Conservation (phyloP, 2,329 filamentous ascomycete species). For the Stachybotrys echinatus region DNA sequence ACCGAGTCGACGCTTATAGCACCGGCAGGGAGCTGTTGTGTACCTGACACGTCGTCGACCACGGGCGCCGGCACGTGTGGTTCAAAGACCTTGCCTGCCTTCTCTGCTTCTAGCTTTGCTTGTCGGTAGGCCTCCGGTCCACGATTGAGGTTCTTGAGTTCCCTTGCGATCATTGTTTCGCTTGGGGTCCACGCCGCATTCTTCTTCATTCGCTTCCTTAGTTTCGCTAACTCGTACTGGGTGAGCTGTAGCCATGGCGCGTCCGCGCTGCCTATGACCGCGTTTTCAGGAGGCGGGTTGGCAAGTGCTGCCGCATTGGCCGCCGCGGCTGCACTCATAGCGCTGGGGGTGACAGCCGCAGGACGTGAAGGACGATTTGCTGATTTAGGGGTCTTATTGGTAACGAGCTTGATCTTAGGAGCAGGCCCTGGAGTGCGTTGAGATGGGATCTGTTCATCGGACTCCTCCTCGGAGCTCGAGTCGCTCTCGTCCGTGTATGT, state of each 20-base stretch:
- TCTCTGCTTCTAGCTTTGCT: conserved; percentile 61
- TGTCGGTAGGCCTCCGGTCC: conserved; percentile 57
- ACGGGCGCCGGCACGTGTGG: conserved; percentile 25
- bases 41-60: conserved; percentile 45
- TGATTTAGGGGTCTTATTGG: conserved; percentile 34
- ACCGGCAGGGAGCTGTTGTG: conserved; percentile 50
- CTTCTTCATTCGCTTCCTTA: conserved; percentile 87
- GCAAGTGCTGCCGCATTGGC: conserved; percentile 37
- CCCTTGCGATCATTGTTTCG: conserved; percentile 78
- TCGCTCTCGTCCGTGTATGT: conserved; percentile 49
- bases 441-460: conserved; percentile 31
- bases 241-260: conserved; percentile 64
- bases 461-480: conserved; percentile 46
- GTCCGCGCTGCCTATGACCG: conserved; percentile 51
- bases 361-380: conserved; percentile 33
- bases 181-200: conserved; percentile 82
- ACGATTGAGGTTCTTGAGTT: conserved; percentile 66
- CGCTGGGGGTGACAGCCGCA: conserved; percentile 26
- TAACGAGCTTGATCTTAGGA: conserved; percentile 47
- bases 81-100: conserved; percentile 58
- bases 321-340: conserved; percentile 31
- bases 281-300: conserved; percentile 55
- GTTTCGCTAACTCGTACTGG: conserved; percentile 58
- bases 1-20: conserved; percentile 54
- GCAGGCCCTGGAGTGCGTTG: conserved; percentile 28